Evolutionary conservation across 73 alveolate genomes (phyloP).

Genomic region (Chromera velia): DNA sequence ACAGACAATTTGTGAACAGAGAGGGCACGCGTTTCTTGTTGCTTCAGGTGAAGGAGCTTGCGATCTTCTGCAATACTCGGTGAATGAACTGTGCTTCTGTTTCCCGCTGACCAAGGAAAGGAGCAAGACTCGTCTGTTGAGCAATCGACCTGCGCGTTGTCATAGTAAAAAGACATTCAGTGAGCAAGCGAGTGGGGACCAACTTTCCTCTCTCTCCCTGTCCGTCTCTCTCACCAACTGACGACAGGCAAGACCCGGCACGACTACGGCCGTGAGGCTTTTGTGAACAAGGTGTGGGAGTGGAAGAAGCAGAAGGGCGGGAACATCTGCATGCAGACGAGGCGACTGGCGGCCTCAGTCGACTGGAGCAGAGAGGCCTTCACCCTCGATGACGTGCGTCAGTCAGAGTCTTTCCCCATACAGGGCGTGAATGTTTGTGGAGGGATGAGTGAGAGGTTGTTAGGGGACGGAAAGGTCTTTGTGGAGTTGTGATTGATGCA

Average conservation of each 20-base stretch:
- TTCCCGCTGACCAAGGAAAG: background rate
- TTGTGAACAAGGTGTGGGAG: conserved; percentile 73
- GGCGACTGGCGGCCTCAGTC: conserved; percentile 75
- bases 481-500: too few relatives aligned
- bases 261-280: conserved; percentile 70
- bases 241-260: conserved; percentile 20
- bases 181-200: background rate
- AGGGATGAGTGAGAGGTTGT: too few relatives aligned
- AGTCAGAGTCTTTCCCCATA: too few relatives aligned
- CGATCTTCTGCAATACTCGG: background rate
- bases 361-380: conserved; percentile 81
- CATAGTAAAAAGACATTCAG: background rate
- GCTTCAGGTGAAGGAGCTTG: conserved; percentile 20
- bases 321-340: conserved; percentile 72
- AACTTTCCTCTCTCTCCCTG: too few relatives aligned
- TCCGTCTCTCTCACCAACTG: too few relatives aligned
- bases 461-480: too few relatives aligned
- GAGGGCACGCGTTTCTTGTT: too few relatives aligned
- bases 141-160: background rate
- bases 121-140: background rate
- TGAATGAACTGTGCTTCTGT: background rate
- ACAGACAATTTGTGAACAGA: too few relatives aligned
- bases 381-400: conserved; percentile 57
- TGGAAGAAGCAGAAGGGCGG: conserved; percentile 91
- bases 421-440: too few relatives aligned